phyloP scores from a whole-genome alignment of 2,329 filamentous ascomycete genomes.

The Talaromyces sp. region DNA sequence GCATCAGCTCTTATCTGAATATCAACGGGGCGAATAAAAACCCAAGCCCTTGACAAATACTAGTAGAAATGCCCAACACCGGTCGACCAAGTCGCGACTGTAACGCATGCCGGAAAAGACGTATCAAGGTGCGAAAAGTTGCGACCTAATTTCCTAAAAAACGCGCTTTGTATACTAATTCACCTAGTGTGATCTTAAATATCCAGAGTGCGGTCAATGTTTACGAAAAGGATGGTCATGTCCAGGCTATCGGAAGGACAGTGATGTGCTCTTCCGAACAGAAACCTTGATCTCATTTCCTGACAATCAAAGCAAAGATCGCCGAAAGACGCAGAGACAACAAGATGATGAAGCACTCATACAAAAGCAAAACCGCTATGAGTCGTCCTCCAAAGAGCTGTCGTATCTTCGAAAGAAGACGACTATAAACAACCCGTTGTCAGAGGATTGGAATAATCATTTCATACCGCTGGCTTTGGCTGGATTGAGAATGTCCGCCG shows the following conservation, averaged over 20 bases:
- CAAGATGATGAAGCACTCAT: background rate
- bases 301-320: background rate
- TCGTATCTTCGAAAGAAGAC: background rate
- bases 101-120: conserved; percentile 3
- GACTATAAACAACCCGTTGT: background rate
- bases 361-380: background rate
- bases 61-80: conserved; percentile 6
- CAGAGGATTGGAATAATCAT: background rate
- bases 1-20: background rate
- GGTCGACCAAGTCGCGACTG: conserved; percentile 8
- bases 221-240: conserved; percentile 6
- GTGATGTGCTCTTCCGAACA: conserved; percentile 3
- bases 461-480: background rate
- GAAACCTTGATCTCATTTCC: conserved; percentile 6
- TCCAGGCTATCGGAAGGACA: conserved; percentile 7
- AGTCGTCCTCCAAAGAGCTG: background rate
- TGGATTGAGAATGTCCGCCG: background rate
- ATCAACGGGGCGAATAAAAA: background rate
- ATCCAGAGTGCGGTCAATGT: conserved; percentile 9
- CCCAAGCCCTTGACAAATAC: background rate
- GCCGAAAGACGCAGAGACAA: background rate
- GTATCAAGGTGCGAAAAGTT: conserved; percentile 2
- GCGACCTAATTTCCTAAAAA: background rate
- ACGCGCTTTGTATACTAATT: background rate
- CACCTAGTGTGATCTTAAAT: conserved; percentile 4